Evolutionary conservation across 768 basidiomycete genomes (phyloP), one percentile per base, ranked within the genome.

Genomic region (Boletus subcaerulescens): DNA sequence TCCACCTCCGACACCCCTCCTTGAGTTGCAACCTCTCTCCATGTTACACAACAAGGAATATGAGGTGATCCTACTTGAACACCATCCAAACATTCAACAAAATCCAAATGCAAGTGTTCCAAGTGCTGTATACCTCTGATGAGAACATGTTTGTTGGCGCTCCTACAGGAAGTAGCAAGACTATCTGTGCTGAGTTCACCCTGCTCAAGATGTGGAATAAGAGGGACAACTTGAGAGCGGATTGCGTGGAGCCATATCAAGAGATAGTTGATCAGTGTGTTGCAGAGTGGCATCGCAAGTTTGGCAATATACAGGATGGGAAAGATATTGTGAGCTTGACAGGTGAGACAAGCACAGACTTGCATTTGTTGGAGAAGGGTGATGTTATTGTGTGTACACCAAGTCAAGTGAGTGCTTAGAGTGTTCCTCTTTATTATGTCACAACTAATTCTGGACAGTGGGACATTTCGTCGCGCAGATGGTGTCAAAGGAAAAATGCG

Each of bases 91-190:
- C 83, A 0, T 98, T 98, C 80, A 98, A 26, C 26, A 26, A 26
- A 26, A 26, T 26, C 26, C 26, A 26, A 26, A 26, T 4, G 7
- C 26, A 26, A 72, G 95, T 97, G 43, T 98, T 99, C 86, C 94
- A 98, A 63, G 95, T 96, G 0, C 78, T 99, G 0, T 99, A 98
- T 70, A 93, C 91, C 0, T 87, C 93, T 0, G 95, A 98, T 64
- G 97, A 98, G 65, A 98, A 96, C 63, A 88, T 96, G 40, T 95
- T 98, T 66, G 86, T 99, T 53, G 95, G 94, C 18, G 97, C 96
- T 8, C 26, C 26, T 26, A 26, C 26, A 26, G 26, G 7, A 26
- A 26, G 26, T 26, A 3, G 7, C 26, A 26, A 26, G 26, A 26
- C 26, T 26, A 26, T 26, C 26, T 26, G 26, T 1, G 26, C 26